Percentiles rank a stretch among this genome's conserved stretches.
Conservation (phyloP, 148 eudicot genomes). For the Vaccinium corymbosum region DNA sequence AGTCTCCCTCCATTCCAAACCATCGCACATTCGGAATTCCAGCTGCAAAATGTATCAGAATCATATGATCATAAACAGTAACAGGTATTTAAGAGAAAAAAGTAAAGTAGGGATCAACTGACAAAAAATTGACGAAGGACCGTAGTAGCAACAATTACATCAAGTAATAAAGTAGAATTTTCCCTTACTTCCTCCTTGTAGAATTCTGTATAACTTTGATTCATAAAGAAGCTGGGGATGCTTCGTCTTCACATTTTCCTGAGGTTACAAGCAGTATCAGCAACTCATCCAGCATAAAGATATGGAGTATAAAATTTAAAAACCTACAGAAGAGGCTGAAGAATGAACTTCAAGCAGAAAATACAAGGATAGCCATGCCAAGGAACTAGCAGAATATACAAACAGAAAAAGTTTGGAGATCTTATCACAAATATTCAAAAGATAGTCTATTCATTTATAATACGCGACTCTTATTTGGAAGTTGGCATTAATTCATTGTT, state of each 20-base stretch:
- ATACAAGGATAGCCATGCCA: not conserved
- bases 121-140: not conserved
- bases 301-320: not conserved
- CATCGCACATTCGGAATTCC: slow-evolving; percentile 89
- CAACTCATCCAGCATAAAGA: not conserved
- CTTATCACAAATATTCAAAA: not conserved
- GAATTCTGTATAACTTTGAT: slow-evolving; percentile 81
- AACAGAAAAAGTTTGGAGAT: not conserved
- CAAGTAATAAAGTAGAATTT: not conserved
- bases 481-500: not conserved
- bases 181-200: slow-evolving; percentile 93
- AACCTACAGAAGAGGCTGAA: not conserved
- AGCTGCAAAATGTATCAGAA: slow-evolving; percentile 39
- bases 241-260: slow-evolving; percentile 94
- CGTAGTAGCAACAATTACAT: not conserved
- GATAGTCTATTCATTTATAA: not conserved
- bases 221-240: slow-evolving; percentile 92
- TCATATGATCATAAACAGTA: not conserved
- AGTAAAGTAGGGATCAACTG: not conserved
- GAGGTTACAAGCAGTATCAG: slow-evolving; percentile 17
- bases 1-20: slow-evolving; percentile 93
- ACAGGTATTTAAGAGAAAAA: not conserved
- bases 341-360: not conserved
- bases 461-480: not conserved
- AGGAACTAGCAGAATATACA: not conserved